Conservation (phyloP, 2,329 filamentous ascomycete species). For the Triangularia verruculosa region DNA sequence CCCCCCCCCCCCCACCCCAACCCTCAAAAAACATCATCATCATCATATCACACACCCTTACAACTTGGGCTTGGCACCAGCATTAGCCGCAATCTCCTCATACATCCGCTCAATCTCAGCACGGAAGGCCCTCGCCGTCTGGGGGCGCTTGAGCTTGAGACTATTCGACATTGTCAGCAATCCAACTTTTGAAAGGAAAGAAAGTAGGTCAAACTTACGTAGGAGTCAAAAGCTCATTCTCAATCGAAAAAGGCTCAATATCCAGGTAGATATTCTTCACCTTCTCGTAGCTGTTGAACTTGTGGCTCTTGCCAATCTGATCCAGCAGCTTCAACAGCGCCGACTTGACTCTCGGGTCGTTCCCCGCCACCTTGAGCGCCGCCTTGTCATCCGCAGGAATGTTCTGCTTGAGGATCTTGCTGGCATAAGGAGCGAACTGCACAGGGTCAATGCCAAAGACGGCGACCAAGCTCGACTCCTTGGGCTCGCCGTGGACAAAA, state of each 20-base stretch:
- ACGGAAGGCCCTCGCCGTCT: constrained; percentile 51
- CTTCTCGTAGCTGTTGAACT: constrained; percentile 89
- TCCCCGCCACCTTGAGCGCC: constrained; percentile 64
- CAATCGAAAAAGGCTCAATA: constrained; percentile 86
- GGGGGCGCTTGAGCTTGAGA: constrained; percentile 59
- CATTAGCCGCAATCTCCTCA: constrained; percentile 46
- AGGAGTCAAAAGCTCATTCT: constrained; percentile 85
- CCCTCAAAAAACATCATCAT: not conserved
- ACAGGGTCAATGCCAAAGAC: constrained; percentile 87
- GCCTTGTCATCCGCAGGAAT: constrained; percentile 63
- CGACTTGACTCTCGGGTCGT: constrained; percentile 67
- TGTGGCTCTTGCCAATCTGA: constrained; percentile 72
- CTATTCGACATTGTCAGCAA: constrained; percentile 33
- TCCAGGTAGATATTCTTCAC: constrained; percentile 72
- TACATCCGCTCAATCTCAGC: constrained; percentile 56
- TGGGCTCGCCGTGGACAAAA: constrained; percentile 86
- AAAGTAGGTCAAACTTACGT: constrained; percentile 61
- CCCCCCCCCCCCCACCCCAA: too few species aligned
- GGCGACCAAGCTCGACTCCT: constrained; percentile 76
- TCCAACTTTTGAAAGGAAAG: not conserved
- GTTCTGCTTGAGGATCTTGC: constrained; percentile 67
- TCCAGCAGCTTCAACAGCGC: constrained; percentile 78
- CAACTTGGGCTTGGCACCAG: constrained; percentile 44
- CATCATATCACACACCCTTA: constrained; percentile 24
- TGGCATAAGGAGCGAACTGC: constrained; percentile 76